Percentiles rank a stretch among this genome's conserved stretches.
Evolutionary conservation across 306 rosid genomes (phyloP).

Genomic region (Crotalaria pallida): DNA sequence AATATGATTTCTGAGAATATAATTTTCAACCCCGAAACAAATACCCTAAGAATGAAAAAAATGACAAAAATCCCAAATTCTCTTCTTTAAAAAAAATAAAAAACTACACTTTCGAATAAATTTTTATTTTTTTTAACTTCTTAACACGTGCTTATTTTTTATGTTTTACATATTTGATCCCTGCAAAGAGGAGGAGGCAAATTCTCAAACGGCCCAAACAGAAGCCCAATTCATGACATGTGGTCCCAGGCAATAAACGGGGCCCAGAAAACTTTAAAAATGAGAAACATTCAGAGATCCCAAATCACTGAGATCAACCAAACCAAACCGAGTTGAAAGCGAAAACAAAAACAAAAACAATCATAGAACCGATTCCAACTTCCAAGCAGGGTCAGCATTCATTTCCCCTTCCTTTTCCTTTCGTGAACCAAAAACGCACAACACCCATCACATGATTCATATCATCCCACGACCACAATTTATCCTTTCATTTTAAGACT

Average conservation of each 20-base stretch:
- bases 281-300: constrained; percentile 17
- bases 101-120: no score
- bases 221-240: background rate
- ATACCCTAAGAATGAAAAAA: no score
- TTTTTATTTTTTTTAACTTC: no score
- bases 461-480: background rate
- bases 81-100: no score
- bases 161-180: no score
- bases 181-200: background rate
- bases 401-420: background rate
- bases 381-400: constrained; percentile 14
- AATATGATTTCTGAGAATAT: no score
- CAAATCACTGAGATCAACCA: constrained; percentile 24
- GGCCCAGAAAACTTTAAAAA: constrained; percentile 13
- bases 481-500: background rate
- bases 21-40: no score
- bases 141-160: no score
- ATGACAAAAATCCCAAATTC: no score
- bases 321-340: background rate
- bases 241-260: background rate
- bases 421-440: background rate
- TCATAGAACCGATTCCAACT: no score
- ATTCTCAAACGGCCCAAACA: background rate
- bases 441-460: background rate
- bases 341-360: no score